Evolutionary conservation across 257 asterid genomes (phyloP).

Genomic region (Solanum ahanhuiri): DNA sequence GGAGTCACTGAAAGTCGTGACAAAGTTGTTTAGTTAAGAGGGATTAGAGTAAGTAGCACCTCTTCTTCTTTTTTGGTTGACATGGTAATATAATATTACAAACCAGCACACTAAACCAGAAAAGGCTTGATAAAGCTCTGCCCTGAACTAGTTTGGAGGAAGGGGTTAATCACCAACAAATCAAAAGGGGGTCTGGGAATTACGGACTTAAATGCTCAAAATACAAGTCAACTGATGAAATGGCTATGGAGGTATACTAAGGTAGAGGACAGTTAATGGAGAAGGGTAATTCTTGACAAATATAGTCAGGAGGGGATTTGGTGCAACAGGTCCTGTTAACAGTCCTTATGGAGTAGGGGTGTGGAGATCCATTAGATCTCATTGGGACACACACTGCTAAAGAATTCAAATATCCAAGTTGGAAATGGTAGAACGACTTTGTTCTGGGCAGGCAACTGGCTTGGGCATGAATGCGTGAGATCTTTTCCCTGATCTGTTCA

Average conservation of each 20-base stretch:
- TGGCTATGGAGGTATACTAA: background rate
- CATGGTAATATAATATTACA: background rate
- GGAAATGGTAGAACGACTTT: background rate
- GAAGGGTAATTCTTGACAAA: background rate
- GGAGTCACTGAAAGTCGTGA: background rate
- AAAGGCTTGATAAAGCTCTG: background rate
- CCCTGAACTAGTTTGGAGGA: background rate
- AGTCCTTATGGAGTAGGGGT: background rate
- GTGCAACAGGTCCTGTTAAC: background rate
- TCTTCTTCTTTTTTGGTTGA: background rate
- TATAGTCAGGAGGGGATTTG: background rate
- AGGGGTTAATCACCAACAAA: background rate
- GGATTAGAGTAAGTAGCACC: background rate
- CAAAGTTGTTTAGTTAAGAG: background rate
- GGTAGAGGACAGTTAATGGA: background rate
- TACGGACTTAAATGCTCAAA: background rate
- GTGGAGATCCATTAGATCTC: background rate
- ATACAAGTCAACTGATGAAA: background rate
- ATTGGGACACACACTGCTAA: background rate
- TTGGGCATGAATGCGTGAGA: background rate
- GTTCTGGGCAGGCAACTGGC: background rate
- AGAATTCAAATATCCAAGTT: background rate
- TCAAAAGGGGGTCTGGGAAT: background rate
- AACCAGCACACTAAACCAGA: background rate
- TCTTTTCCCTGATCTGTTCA: background rate